Conservation (phyloP, 2,329 filamentous ascomycete genomes). For the Zalaria sp. region DNA sequence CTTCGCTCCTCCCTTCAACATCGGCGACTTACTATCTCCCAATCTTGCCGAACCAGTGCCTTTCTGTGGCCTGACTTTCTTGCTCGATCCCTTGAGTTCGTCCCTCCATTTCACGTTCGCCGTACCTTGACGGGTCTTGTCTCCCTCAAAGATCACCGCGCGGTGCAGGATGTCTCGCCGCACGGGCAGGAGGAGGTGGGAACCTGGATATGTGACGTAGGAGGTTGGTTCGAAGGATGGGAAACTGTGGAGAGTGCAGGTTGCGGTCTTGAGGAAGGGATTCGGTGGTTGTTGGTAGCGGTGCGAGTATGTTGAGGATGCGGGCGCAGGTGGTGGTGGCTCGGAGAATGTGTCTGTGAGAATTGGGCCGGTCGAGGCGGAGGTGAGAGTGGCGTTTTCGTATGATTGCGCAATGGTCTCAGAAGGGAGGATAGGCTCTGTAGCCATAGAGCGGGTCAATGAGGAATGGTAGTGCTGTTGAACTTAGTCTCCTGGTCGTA, state of each 20-base stretch:
- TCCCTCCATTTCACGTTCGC: conserved; percentile 68
- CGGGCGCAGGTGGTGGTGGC: conserved; percentile 6
- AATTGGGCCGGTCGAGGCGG: conserved; percentile 13
- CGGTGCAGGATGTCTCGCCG: conserved; percentile 86
- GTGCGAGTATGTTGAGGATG: conserved; percentile 11
- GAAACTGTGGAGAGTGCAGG: conserved; percentile 80
- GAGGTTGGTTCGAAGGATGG: conserved; percentile 72
- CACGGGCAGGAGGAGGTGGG: conserved; percentile 75
- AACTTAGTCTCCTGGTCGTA: too few species aligned
- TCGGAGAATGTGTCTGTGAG: conserved; percentile 9
- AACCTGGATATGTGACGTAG: conserved; percentile 63
- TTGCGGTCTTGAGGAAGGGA: conserved; percentile 47
- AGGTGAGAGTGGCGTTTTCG: conserved; percentile 20
- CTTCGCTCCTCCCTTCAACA: conserved; percentile 75
- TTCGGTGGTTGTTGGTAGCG: conserved; percentile 10
- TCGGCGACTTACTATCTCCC: conserved; percentile 68
- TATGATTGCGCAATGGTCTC: conserved; percentile 20
- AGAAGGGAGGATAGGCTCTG: conserved; percentile 31
- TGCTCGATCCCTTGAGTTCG: conserved; percentile 71
- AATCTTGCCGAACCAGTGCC: conserved; percentile 67
- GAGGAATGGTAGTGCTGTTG: conserved; percentile 7
- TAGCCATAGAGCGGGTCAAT: conserved; percentile 44
- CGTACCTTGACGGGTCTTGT: conserved; percentile 74
- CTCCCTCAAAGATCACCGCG: conserved; percentile 84
- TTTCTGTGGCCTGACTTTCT: conserved; percentile 78